These are phyloP conservation scores for Trametopsis cervina DNA, from an alignment of 768 basidiomycete genomes.

Conservation along the genomic window DNA sequence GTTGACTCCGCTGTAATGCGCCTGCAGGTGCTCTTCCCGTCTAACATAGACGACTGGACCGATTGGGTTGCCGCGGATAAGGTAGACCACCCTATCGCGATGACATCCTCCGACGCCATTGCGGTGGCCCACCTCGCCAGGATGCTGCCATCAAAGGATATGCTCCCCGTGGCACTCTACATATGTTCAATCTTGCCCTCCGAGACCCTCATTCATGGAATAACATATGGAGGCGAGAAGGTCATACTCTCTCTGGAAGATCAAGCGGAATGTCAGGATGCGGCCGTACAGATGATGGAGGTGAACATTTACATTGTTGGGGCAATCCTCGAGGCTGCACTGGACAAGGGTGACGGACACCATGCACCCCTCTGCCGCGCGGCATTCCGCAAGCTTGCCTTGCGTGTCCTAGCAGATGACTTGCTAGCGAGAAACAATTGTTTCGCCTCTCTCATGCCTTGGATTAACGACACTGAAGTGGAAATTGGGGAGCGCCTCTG, in stretches of 20 bases:
- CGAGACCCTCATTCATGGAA: background rate
- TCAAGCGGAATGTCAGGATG: background rate
- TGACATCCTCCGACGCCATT: background rate
- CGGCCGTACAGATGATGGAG: background rate
- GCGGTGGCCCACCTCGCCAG: background rate
- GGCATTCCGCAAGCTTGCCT: background rate
- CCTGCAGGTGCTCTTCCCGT: background rate
- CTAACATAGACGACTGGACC: background rate
- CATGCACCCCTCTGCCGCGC: background rate
- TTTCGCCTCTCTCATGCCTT: background rate
- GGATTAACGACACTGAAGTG: background rate
- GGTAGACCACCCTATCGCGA: background rate
- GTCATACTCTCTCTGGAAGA: background rate
- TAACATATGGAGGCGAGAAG: background rate
- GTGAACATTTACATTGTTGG: background rate
- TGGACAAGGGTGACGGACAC: background rate
- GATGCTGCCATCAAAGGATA: background rate
- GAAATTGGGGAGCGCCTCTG: background rate
- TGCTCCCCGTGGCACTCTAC: background rate
- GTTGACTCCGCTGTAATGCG: background rate
- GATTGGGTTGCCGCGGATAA: background rate
- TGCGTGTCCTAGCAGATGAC: background rate
- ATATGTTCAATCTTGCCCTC: background rate
- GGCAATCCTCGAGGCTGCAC: background rate
- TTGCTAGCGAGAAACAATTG: background rate